Evolutionary conservation across 139 green algal genomes (phyloP).

Genomic region (Micractinium sp.): DNA sequence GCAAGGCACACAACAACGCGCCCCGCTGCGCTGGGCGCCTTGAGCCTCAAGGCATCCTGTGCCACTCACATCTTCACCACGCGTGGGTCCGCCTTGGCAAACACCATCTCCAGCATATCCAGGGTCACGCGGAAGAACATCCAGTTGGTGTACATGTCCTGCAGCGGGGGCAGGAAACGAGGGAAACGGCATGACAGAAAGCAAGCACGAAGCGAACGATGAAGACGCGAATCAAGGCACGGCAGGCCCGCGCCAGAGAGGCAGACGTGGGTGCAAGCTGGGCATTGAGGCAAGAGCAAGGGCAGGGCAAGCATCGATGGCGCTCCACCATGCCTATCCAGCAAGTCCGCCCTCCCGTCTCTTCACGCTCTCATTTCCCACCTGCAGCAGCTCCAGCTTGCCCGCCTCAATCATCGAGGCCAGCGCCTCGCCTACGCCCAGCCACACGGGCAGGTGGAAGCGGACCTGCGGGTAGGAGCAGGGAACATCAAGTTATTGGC

Average conservation of each 20-base stretch:
- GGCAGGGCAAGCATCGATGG: no score
- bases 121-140: constrained; percentile 97
- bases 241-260: no score
- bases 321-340: no score
- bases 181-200: no score
- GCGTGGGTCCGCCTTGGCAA: constrained; percentile 94
- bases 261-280: no score
- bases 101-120: constrained; percentile 99
- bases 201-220: no score
- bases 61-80: constrained; percentile 70
- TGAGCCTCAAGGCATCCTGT: no score
- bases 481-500: not conserved
- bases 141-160: constrained; percentile 96
- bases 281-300: no score
- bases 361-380: not conserved
- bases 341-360: no score
- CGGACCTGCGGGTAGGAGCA: constrained; percentile 74
- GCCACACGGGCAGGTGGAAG: constrained; percentile 97
- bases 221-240: no score
- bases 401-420: constrained; percentile 52
- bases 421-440: constrained; percentile 94
- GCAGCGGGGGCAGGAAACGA: no score
- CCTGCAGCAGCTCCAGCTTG: constrained; percentile 51
- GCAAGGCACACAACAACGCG: not conserved
- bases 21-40: no score